Evolutionary conservation across 306 rosid genomes (phyloP), one percentile per base, ranked within the genome.

Genomic region (Prunus salicina): DNA sequence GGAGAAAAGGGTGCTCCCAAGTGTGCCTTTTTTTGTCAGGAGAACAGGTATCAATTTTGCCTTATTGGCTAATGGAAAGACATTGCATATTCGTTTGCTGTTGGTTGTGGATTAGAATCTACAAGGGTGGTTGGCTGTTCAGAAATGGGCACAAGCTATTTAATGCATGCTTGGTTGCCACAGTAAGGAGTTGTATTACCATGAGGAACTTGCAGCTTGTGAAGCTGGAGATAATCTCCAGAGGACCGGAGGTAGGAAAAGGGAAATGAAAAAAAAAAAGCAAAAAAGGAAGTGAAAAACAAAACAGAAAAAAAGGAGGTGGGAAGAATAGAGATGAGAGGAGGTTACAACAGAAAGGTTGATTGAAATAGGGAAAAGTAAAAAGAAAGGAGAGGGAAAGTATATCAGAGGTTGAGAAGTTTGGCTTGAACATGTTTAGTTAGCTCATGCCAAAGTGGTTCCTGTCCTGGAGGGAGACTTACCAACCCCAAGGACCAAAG

Each of bases 51-150:
- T 73, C 62, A 67, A 62, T 75, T 88, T 77, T 76, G 81, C 81
- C 80, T 88, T 64, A 69, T 75, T 79, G 82, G 86, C 87, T 85
- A 72, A 81, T 76, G 69, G 72, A 71, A 60, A 28, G 50, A 65
- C 43, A 55, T 74, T 60, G 64, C 25, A 3, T 62, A 25, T 6
- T 66, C 24, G 27, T 51, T 49, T 75, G 22, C 58, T 70, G 74
- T 64, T 51, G 69, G 58, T 49, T 58, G 34, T 69, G 81, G 74
- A 72, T 43, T 45, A 12, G 55, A 75, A 65, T 75, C 72, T 45
- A 58, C 46, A 60, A 45, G 77, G 77, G 27, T 60, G 77, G 27
- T 60, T 3, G 68, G 2, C n/a, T 5, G 45, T 45, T 43, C 16
- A 19, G 10, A 57, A 46, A 16, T 16, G 55, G 14, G n/a, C 57